Evolutionary conservation across 768 basidiomycete genomes (phyloP), one percentile per base, ranked within the genome.

Genomic region (Dioszegia crocea): DNA sequence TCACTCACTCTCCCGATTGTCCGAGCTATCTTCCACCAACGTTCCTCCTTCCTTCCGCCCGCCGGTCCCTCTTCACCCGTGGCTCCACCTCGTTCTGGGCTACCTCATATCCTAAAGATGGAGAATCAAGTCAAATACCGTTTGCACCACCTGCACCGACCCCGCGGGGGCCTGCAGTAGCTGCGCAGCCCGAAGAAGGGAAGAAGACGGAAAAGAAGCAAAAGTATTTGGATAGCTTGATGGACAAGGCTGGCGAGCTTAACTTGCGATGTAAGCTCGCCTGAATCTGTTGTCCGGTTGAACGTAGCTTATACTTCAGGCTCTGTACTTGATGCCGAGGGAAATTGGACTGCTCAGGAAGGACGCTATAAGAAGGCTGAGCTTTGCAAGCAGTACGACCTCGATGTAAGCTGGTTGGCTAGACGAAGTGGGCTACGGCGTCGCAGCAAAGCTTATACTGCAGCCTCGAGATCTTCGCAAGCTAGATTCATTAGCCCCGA

Each of bases 381-480:
- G 71, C 82, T 98, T 50, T 90, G 90, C 77, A 78, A 82, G 36
- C 88, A 92, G 73, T 90, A 94, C 77, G 84, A 85, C 67, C 79
- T 97, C 63, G 91, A 94, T 80, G 93, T 96, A 81, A 79, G 88
- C 78, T 56, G 16, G 3, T 33, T 26, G 19, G 4, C 23, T 16
- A 31, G 3, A 17, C 52, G 6, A 8, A 21, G 16, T 19, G 6
- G 3, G 27, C n/a, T 23, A 17, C 24, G 17, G 14, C 26, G 9
- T n/a, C n/a, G n/a, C n/a, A n/a, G n/a, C 16, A 14, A 17, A 44
- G 47, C 55, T 61, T 21, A 61, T 41, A 48, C 29, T 23, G 21
- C 67, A 92, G 89, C 88, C 91, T 66, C 88, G 94, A 82, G 94
- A 98, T 80, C 81, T 98, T 23, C 87, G 94, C 55, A 96, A 97